A percentile compares a stretch with the other conserved stretches of the same genome.
phyloP scores from a whole-genome alignment of 176 grass and related monocot genomes.

The Phoenix dactylifera region DNA sequence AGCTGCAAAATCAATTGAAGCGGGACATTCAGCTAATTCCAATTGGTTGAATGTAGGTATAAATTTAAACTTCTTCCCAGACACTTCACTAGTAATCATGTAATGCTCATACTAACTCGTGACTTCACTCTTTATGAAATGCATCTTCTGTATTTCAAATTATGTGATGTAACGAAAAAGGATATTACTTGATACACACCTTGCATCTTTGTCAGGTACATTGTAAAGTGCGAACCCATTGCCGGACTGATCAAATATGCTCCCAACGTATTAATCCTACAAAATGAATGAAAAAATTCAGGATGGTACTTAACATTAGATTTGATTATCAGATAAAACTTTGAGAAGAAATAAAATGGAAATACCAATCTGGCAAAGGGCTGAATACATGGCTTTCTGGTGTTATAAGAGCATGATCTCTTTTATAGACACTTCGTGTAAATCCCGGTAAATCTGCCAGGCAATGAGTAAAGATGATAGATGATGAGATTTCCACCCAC shows the following conservation, averaged over 20 bases:
- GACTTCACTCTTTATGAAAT: too few relatives aligned
- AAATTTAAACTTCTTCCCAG: too few relatives aligned
- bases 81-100: too few relatives aligned
- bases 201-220: conserved; percentile 96
- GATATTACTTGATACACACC: conserved; percentile 21
- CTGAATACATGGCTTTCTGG: conserved; percentile 95
- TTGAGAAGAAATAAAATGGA: not conserved
- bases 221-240: conserved; percentile 74
- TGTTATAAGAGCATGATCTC: conserved; percentile 81
- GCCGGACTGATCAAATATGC: conserved; percentile 84
- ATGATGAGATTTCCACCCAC: conserved; percentile 12
- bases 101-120: too few relatives aligned
- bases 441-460: conserved; percentile 92
- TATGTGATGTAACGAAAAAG: not conserved
- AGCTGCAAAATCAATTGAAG: too few relatives aligned
- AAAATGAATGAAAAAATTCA: conserved; percentile 23
- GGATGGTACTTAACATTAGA: too few relatives aligned
- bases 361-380: conserved; percentile 83
- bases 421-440: conserved; percentile 77
- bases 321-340: too few relatives aligned
- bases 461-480: conserved; percentile 12
- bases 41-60: too few relatives aligned
- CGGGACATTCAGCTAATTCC: too few relatives aligned
- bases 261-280: conserved; percentile 68
- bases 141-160: not conserved